phyloP scores from a whole-genome alignment of 2,329 filamentous ascomycete genomes.

The Microsporum audouinii region DNA sequence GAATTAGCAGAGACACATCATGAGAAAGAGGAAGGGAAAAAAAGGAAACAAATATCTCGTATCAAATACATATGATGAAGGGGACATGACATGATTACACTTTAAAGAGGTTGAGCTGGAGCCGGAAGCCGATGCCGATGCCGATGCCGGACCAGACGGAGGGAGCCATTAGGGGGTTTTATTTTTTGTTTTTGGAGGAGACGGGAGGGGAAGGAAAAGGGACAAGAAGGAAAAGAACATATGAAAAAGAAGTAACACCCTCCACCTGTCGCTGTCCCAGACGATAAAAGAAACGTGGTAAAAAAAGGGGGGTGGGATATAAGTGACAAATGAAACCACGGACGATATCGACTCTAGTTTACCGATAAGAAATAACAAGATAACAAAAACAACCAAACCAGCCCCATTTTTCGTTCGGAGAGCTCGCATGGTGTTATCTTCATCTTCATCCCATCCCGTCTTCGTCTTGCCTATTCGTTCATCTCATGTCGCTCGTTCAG shows the following conservation, averaged over 20 bases:
- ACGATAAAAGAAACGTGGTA: background rate
- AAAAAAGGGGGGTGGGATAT: background rate
- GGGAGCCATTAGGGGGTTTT: background rate
- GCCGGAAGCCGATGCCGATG: conserved; percentile 12
- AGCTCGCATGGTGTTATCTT: background rate
- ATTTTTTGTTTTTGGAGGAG: background rate
- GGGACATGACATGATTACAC: background rate
- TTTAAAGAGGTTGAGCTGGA: conserved; percentile 1
- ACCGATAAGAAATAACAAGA: background rate
- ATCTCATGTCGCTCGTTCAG: conserved; percentile 21
- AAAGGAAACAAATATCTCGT: conserved; percentile 5
- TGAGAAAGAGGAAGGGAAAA: background rate
- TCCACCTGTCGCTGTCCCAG: background rate
- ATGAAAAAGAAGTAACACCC: too few species aligned
- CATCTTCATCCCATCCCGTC: background rate
- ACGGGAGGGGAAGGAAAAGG: background rate
- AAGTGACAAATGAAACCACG: conserved; percentile 10
- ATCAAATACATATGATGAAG: conserved; percentile 4
- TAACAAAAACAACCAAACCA: background rate
- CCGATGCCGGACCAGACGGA: background rate
- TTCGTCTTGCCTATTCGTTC: background rate
- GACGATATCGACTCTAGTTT: background rate
- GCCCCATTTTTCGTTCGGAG: background rate
- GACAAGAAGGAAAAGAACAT: background rate
- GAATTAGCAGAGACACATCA: background rate